Base-by-base conservation (phyloP, 2,329 filamentous ascomycete species). In the Daldinia eschscholtzii region DNA sequence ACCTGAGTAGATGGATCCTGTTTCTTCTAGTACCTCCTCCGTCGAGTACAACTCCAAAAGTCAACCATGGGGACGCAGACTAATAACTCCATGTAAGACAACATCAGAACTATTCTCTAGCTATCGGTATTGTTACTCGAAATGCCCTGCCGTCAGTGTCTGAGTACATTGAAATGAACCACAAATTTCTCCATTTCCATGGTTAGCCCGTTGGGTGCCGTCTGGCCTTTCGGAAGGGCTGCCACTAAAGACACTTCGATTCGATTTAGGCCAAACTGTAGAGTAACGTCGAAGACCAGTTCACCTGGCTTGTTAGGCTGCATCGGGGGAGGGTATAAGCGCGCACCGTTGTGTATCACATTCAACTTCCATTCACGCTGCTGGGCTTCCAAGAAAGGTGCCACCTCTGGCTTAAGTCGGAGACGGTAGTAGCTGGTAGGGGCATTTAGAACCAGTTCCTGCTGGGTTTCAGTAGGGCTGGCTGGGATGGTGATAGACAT, bases 181-280 rank as follows among this genome's bases (percentile, higher is more conserved):
- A 89, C 93, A 64, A 94, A 86, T 74, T 91, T 91, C 82, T 98
- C 94, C 70, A 94, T 83, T 77, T 96, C 93, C 39, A 91, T 87
- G 69, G 90, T 88, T 9, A 89, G 83, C 0, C 87, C 89, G 28
- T 85, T 85, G 0, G 84, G 81, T 41, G 85, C 81, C 67, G 85
- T 88, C 75, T 88, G 83, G 20, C 85, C 87, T 74, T 84, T 87
- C 0, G 87, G 88, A 48, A 93, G 85, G 6, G 90, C 90, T 0
- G 92, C 92, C 70, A 94, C 88, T 65, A 95, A 84, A 74, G 95
- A 92, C 6, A 97, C 85, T 74, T 94, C 91, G 57, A 97, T 87
- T 52, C 90, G 87, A 73, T 96, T 97, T 57, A 93, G 86, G 6
- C 93, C 93, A 1, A 87, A 86, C 28, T 88, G 85, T 30, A 97